Evolutionary conservation across 139 green algal genomes (phyloP).

Genomic region (Chlamydomonas eustigma): DNA sequence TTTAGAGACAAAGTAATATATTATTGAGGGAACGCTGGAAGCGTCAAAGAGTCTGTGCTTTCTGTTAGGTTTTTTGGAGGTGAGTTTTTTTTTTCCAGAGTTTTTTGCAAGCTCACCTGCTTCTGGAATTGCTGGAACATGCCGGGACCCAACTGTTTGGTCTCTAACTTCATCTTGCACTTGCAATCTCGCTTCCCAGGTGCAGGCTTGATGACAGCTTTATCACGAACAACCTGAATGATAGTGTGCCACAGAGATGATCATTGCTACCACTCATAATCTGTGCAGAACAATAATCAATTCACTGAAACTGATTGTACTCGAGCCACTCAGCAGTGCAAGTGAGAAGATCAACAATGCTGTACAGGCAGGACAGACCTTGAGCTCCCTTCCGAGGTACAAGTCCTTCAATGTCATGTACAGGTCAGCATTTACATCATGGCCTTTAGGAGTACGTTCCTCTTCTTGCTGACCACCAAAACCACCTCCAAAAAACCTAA

Average conservation of each 20-base stretch:
- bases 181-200: constrained; percentile 93
- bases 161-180: constrained; percentile 92
- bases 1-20: no score
- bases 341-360: no score
- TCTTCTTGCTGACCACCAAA: constrained; percentile 65
- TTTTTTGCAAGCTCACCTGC: constrained; percentile 70
- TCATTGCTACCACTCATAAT: no score
- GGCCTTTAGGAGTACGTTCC: constrained; percentile 75
- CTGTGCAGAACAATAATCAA: no score
- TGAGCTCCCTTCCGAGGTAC: constrained; percentile 82
- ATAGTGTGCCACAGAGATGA: no score
- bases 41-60: background rate
- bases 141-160: constrained; percentile 89
- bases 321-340: no score
- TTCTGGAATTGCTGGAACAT: constrained; percentile 98
- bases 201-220: constrained; percentile 80
- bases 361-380: constrained; percentile 29
- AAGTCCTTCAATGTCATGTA: constrained; percentile 84
- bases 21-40: background rate
- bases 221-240: constrained; percentile 81
- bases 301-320: no score
- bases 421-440: constrained; percentile 82
- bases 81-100: constrained; percentile 38
- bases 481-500: constrained; percentile 60
- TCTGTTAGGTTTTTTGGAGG: constrained; percentile 68